Evolutionary conservation across 2,329 filamentous ascomycete genomes (phyloP), one percentile per base, ranked within the genome.

Genomic region (Coleophoma crateriformis): DNA sequence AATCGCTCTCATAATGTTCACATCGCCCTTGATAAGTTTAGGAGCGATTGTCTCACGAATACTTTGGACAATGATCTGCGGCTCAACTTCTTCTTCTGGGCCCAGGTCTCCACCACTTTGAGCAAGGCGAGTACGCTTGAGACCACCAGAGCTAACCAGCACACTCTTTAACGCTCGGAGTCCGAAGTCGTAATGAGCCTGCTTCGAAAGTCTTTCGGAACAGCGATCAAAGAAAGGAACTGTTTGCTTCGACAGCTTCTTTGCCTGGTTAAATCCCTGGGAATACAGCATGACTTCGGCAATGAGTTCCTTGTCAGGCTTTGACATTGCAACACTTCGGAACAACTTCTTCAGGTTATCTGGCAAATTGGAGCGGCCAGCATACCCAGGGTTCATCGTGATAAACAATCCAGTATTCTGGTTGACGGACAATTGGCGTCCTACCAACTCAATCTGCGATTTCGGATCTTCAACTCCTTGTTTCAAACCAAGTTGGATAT

Each of bases 271-370:
- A 77, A 99, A 99, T 64, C 94, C 94, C 69, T 99, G 94, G 1
- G 95, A 99, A 77, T 96, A 99, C 34, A 99, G 82, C 95, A 99
- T 99, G 62, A 99, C 94, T 74, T 99, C 94, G 34, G 94, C 90
- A 70, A 99, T 99, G 50, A 99, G 86, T 69, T 99, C 95, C 71
- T 99, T 99, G 75, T 99, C 95, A 1, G 94, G 94, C 71, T 97
- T 99, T 11, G 94, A 99, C 94, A 99, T 99, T 54, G 94, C 94
- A 46, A 99, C 91, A 64, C 94, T 99, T 66, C 95, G 86, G 82
- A 99, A 99, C 38, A 99, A 77, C 72, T 99, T 99, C 82, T 99
- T 99, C 73, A 99, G 71, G 68, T 99, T 99, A 72, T 99, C 94
- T 2, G 94, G 94, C 63, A 99, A 73, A 70, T 99, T 99, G 45